Percentiles rank a stretch among this genome's conserved stretches.
These are phyloP conservation scores for Russula virescens DNA, from an alignment of 768 basidiomycete genomes.

Conservation along the genomic window DNA sequence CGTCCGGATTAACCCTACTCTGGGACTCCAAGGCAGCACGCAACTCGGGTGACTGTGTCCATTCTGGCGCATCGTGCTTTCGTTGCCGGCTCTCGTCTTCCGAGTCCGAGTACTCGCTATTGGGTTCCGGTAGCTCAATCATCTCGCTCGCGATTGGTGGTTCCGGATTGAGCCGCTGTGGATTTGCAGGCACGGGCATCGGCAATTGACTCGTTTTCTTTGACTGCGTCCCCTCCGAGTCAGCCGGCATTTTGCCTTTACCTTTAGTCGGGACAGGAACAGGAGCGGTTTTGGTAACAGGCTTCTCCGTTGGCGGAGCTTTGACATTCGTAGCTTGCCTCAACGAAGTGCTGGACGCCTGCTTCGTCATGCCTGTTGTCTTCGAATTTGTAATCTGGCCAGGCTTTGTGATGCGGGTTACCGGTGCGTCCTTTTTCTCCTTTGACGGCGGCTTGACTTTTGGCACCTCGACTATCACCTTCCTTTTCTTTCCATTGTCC, in stretches of 20 bases:
- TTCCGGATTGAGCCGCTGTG: conserved; percentile 47
- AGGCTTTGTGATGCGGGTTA: conserved; percentile 32
- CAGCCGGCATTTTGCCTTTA: conserved; percentile 50
- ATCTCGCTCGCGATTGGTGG: conserved; percentile 57
- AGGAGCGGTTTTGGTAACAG: conserved; percentile 35
- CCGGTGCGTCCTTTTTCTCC: conserved; percentile 35
- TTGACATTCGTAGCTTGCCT: conserved; percentile 20
- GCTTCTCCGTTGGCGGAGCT: conserved; percentile 27
- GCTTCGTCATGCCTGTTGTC: conserved; percentile 25
- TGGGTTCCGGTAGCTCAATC: conserved; percentile 91
- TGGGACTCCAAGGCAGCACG: conserved; percentile 73
- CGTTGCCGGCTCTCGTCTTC: conserved; percentile 79
- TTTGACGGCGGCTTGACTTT: conserved; percentile 52
- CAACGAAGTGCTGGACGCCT: conserved; percentile 14
- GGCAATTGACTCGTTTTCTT: conserved; percentile 58
- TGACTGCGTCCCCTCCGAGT: conserved; percentile 43
- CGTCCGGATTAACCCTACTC: conserved; percentile 82
- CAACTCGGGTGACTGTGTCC: conserved; percentile 91
- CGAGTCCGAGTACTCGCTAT: conserved; percentile 95
- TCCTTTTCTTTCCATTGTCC: conserved; percentile 67
- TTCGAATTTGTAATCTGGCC: conserved; percentile 26
- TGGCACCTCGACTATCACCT: conserved; percentile 40
- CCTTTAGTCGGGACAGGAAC: conserved; percentile 37
- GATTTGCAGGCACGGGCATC: conserved; percentile 67
- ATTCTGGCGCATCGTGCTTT: conserved; percentile 71